A percentile compares a stretch with the other conserved stretches of the same genome.
Evolutionary conservation across 768 basidiomycete genomes (phyloP).

Genomic region (Xerocomellus dryophilus): DNA sequence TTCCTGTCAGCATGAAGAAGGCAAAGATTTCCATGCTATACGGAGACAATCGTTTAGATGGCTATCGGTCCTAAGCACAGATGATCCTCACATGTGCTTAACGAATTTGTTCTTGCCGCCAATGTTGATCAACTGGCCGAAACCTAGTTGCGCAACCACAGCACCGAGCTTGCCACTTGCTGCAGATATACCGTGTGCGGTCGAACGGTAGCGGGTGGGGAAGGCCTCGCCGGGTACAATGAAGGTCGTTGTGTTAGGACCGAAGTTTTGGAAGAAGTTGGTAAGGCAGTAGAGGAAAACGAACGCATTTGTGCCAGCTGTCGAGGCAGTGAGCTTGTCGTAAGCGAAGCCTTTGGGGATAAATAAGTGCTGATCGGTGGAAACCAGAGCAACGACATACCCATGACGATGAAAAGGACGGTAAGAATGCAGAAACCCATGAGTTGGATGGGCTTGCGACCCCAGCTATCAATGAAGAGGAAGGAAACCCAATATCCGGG

Average conservation of each 20-base stretch:
- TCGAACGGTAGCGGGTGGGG: constrained; percentile 87
- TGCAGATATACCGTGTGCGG: constrained; percentile 80
- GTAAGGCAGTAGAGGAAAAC: constrained; percentile 84
- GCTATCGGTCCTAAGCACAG: background rate
- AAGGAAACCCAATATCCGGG: constrained; percentile 66
- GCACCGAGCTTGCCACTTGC: constrained; percentile 83
- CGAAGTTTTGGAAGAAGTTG: constrained; percentile 90
- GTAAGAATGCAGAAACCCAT: constrained; percentile 74
- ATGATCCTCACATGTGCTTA: constrained; percentile 58
- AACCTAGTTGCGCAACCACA: constrained; percentile 76
- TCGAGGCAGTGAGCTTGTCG: constrained; percentile 49
- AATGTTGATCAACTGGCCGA: constrained; percentile 64
- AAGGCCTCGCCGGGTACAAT: constrained; percentile 79
- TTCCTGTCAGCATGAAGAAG: constrained; percentile 82
- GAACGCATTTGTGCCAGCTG: constrained; percentile 51
- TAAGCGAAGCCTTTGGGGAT: constrained; percentile 58
- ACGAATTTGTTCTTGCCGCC: constrained; percentile 61
- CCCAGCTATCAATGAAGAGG: constrained; percentile 72
- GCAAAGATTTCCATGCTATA: constrained; percentile 74
- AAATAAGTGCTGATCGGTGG: background rate
- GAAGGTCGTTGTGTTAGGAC: constrained; percentile 79
- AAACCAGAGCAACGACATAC: constrained; percentile 35
- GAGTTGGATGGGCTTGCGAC: constrained; percentile 78
- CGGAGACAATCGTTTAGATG: constrained; percentile 1
- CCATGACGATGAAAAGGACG: constrained; percentile 64